A percentile compares a stretch with the other conserved stretches of the same genome.
These are phyloP conservation scores for Euphrasia confusa DNA, from an alignment of 257 asterid species.

Conservation along the genomic window DNA sequence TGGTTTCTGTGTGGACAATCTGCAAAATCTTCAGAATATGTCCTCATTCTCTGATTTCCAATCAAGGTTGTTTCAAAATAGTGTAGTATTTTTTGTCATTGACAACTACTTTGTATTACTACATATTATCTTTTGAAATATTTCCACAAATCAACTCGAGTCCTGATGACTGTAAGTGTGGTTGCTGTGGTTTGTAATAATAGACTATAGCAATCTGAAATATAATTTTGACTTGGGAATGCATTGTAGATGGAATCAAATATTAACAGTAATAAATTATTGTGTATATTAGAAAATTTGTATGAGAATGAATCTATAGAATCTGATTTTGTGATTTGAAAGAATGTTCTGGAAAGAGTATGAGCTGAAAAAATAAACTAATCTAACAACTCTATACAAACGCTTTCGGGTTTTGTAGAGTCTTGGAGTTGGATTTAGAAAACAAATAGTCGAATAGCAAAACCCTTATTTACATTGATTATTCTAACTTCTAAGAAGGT, in stretches of 20 bases:
- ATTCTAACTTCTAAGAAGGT: too few species aligned
- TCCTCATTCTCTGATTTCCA: not conserved
- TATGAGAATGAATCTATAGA: not conserved
- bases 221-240: constrained; percentile 1
- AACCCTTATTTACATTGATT: too few species aligned
- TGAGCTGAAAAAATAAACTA: not conserved
- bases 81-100: not conserved
- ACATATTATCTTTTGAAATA: not conserved
- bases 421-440: too few species aligned
- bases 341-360: constrained; percentile 1
- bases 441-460: too few species aligned
- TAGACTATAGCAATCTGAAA: not conserved
- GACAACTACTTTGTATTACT: not conserved
- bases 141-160: not conserved
- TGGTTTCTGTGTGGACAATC: not conserved
- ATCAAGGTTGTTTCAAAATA: not conserved
- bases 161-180: not conserved
- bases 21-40: not conserved
- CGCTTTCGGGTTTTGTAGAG: too few species aligned
- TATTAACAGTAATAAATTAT: not conserved
- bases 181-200: not conserved
- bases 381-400: too few species aligned
- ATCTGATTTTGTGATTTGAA: not conserved
- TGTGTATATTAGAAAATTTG: not conserved
- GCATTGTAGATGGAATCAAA: not conserved